Base-by-base conservation (phyloP, 345 rosid genomes). In the Syzygium jambos region DNA sequence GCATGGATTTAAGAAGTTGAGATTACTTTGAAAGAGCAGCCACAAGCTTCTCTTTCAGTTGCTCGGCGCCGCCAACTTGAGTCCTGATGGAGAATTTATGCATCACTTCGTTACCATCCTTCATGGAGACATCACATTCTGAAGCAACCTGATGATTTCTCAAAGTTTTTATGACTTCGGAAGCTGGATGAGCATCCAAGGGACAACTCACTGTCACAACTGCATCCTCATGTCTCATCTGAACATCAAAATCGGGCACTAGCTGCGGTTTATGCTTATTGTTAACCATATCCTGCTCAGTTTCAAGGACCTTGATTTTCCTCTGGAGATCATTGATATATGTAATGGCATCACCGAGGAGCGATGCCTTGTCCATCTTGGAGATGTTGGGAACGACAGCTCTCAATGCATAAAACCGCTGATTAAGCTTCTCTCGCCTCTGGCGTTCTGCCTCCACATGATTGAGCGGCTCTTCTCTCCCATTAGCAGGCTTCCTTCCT, bases 401-500 rank as follows among this genome's bases (percentile, higher is more conserved):
- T 87, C 99, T 90, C 88, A 96, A 91, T 2, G 98, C 98, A 86
- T 98, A 98, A 89, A 98, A 98, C 87, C 98, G 94, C 92, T 98
- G 99, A 92, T 96, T 98, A 84, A 98, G 96, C 91, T 98, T 97
- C 89, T 98, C 98, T 82, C 99, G 95, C 90, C 99, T 94, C 89
- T 98, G 99, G 25, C 99, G 88, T 88, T 98, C 99, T 0, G 99
- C 99, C 93, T 96, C 98, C 73, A 98, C 98, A 7, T 98, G 99
- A 91, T 96, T 98, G 86, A 98, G 86, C 0, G 99, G 98, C 90
- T 98, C 99, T 90, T 96, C 99, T 88, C 99, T 93, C 52, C 99
- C 99, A 85, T 96, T 98, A 17, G 98, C 99, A 4, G 99, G 99
- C 87, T 97, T 97, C 88, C 99, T 94, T 9, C 98, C 99, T 89